Conservation (phyloP, 306 rosid genomes). For the Rubus parviflorus region DNA sequence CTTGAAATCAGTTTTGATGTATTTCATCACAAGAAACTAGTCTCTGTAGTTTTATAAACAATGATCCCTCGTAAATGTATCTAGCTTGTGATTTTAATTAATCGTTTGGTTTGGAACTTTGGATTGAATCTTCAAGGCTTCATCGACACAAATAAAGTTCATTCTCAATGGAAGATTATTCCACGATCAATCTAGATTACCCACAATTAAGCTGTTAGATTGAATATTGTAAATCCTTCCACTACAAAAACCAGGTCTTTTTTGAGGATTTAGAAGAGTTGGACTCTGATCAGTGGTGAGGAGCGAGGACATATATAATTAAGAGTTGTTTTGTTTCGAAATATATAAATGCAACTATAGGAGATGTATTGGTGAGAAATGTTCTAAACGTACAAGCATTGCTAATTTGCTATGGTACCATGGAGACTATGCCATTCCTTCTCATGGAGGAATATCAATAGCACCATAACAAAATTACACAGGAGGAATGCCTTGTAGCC, state of each 20-base stretch:
- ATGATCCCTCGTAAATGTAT: too few relatives aligned
- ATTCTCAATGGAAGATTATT: neutral
- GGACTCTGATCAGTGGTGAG: neutral
- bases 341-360: too few relatives aligned
- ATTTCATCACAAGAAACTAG: too few relatives aligned
- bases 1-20: too few relatives aligned
- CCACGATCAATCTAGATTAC: neutral
- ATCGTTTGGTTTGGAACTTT: too few relatives aligned
- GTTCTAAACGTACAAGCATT: conserved; percentile 7
- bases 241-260: neutral
- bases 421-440: conserved; percentile 40
- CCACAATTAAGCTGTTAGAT: too few relatives aligned
- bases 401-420: conserved; percentile 15
- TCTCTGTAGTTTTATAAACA: too few relatives aligned
- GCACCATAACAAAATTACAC: conserved; percentile 12
- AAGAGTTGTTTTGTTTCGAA: too few relatives aligned
- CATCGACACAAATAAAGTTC: neutral
- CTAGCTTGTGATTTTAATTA: too few relatives aligned
- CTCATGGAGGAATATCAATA: conserved; percentile 29
- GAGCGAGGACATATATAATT: too few relatives aligned
- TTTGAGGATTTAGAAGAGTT: neutral
- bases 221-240: neutral
- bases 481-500: conserved; percentile 1
- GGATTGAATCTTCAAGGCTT: neutral
- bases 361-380: neutral